Evolutionary conservation across 2,329 filamentous ascomycete species (phyloP).

Genomic region (Verruconis gallopava): DNA sequence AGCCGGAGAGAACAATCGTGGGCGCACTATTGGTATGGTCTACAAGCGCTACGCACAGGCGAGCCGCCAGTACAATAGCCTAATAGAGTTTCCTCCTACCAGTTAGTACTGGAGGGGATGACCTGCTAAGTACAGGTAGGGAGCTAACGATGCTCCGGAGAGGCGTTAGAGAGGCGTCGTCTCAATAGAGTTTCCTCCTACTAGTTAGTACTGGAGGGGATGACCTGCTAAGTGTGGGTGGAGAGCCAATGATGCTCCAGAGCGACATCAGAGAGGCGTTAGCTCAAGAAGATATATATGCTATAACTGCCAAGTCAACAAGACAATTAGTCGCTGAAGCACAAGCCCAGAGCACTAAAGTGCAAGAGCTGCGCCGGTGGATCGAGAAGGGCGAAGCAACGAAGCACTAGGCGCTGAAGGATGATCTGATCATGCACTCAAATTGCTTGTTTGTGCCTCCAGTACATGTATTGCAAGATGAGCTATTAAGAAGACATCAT

Average conservation of each 20-base stretch:
- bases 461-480: neutral
- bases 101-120: neutral
- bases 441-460: neutral
- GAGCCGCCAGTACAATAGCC: too few species aligned
- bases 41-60: too few species aligned
- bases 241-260: conserved; percentile 3
- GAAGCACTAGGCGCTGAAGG: neutral
- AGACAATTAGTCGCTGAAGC: neutral
- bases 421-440: neutral
- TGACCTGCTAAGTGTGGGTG: neutral
- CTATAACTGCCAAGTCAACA: neutral
- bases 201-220: neutral
- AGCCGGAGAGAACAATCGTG: neutral
- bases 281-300: neutral
- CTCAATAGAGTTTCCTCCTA: too few species aligned
- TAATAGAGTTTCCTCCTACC: too few species aligned
- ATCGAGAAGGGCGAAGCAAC: neutral
- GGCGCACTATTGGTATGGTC: too few species aligned
- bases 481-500: conserved; percentile 3
- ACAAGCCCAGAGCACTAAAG: neutral
- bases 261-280: neutral
- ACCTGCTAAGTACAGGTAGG: neutral
- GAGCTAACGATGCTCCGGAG: conserved; percentile 2
- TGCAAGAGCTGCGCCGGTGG: neutral
- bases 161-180: too few species aligned